Conservation (phyloP, 257 asterid genomes). For the Solanum paucissectum region DNA sequence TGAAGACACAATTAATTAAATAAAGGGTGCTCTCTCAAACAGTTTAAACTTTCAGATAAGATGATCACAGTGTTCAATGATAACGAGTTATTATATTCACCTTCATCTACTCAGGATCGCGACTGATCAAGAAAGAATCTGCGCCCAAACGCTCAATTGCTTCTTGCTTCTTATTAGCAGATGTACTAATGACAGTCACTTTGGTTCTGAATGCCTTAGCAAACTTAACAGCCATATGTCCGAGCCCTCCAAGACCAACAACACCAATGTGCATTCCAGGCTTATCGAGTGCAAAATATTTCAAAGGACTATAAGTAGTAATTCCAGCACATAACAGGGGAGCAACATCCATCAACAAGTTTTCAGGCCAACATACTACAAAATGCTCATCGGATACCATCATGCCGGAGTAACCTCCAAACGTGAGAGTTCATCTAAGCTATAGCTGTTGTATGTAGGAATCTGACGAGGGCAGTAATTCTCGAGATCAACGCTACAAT, state of each 20-base stretch:
- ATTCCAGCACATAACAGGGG: conserved; percentile 13
- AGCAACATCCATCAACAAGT: conserved; percentile 34
- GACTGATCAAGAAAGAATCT: conserved; percentile 37
- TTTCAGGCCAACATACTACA: conserved; percentile 42
- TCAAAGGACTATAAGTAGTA: too few relatives aligned
- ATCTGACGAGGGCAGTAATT: conserved; percentile 32
- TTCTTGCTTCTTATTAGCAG: conserved; percentile 35
- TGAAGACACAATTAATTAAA: neutral
- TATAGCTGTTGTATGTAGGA: conserved; percentile 19
- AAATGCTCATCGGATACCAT: conserved; percentile 54
- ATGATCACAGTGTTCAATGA: neutral
- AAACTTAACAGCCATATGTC: conserved; percentile 39
- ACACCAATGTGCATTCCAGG: conserved; percentile 39
- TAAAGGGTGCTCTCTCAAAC: neutral
- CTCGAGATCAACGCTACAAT: conserved; percentile 36
- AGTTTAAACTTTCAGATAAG: neutral
- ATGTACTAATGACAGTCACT: conserved; percentile 45
- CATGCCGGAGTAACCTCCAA: conserved; percentile 44
- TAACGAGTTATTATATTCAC: conserved; percentile 4
- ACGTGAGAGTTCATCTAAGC: conserved; percentile 30
- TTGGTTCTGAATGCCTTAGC: conserved; percentile 50
- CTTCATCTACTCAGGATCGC: conserved; percentile 35
- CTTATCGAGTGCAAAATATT: too few relatives aligned
- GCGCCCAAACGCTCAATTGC: conserved; percentile 35
- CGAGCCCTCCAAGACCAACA: conserved; percentile 54